Percentiles rank a stretch among this genome's conserved stretches.
Evolutionary conservation across 352 stramenopile species (phyloP).

Genomic region (Globisporangium carolinianum): DNA sequence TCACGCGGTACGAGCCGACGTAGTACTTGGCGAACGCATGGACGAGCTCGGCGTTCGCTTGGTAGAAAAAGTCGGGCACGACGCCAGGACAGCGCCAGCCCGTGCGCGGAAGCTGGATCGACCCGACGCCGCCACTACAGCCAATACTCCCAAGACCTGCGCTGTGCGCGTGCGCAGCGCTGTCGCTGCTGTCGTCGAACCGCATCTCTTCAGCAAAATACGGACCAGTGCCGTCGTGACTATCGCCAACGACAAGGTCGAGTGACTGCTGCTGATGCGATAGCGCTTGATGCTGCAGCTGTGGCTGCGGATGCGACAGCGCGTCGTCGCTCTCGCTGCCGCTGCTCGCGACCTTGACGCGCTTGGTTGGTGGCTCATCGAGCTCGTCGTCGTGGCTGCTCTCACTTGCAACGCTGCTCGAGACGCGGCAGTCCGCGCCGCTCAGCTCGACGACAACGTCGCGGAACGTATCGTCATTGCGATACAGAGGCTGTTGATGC

Average conservation of each 20-base stretch:
- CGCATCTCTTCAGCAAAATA: constrained; percentile 27
- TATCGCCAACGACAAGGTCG: constrained; percentile 8
- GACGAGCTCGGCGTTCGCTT: constrained; percentile 36
- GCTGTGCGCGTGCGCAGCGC: background rate
- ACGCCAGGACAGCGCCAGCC: constrained; percentile 58
- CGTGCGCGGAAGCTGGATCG: constrained; percentile 38
- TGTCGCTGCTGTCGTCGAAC: constrained; percentile 6
- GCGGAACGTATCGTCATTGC: constrained; percentile 7
- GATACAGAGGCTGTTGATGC: background rate
- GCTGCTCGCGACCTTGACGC: constrained; percentile 12
- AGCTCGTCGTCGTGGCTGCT: background rate
- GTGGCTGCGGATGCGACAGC: background rate
- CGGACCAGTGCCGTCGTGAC: constrained; percentile 4
- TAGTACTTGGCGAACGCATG: constrained; percentile 67
- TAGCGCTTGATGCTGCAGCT: background rate
- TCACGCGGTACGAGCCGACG: constrained; percentile 52
- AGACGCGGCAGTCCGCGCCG: background rate
- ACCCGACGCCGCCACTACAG: background rate
- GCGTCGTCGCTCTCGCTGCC: constrained; percentile 15
- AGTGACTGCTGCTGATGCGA: constrained; percentile 1
- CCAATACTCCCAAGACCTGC: too few relatives aligned
- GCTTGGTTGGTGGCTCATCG: constrained; percentile 10
- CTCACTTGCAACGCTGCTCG: background rate
- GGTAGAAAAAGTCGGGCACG: constrained; percentile 48
- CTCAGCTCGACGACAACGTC: constrained; percentile 4